phyloP scores from a whole-genome alignment of 805 yeast genomes.

The Candida insectalens region DNA sequence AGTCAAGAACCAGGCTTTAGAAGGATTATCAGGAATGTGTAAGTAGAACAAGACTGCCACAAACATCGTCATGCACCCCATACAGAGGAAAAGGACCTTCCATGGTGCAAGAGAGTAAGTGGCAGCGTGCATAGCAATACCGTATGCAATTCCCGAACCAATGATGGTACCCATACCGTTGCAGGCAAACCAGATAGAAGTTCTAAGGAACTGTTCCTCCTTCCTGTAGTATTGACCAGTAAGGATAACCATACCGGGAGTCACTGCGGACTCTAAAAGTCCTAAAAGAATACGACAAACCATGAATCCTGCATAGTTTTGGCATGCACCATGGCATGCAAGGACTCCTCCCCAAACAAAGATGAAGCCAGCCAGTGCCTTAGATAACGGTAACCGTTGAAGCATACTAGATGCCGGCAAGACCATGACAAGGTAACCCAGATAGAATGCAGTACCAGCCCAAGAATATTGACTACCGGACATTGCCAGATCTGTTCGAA shows the following conservation, averaged over 20 bases:
- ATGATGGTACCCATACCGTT: slow-evolving; percentile 34
- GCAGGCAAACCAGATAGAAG: slow-evolving; percentile 28
- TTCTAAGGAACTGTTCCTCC: slow-evolving; percentile 32
- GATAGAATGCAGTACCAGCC: slow-evolving; percentile 35
- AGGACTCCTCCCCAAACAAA: slow-evolving; percentile 27
- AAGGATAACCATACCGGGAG: slow-evolving; percentile 44
- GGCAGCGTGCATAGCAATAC: slow-evolving; percentile 29
- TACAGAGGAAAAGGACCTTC: slow-evolving; percentile 49
- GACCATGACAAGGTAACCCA: slow-evolving; percentile 37
- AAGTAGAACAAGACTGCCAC: slow-evolving; percentile 32
- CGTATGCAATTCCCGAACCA: slow-evolving; percentile 40
- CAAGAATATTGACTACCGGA: slow-evolving; percentile 28
- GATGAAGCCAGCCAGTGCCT: slow-evolving; percentile 24
- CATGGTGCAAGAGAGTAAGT: slow-evolving; percentile 33
- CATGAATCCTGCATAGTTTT: slow-evolving; percentile 34
- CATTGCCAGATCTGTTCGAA: slow-evolving; percentile 26
- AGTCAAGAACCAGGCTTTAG: slow-evolving; percentile 38
- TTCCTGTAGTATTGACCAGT: slow-evolving; percentile 42
- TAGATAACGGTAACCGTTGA: slow-evolving; percentile 45
- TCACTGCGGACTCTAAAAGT: slow-evolving; percentile 41
- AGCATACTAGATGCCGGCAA: slow-evolving; percentile 33
- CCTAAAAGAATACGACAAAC: slow-evolving; percentile 40
- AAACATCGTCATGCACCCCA: slow-evolving; percentile 47
- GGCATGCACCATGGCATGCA: slow-evolving; percentile 34
- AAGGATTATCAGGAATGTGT: slow-evolving; percentile 44